Conservation (phyloP, 768 basidiomycete species). For the Leccinum boreale region DNA sequence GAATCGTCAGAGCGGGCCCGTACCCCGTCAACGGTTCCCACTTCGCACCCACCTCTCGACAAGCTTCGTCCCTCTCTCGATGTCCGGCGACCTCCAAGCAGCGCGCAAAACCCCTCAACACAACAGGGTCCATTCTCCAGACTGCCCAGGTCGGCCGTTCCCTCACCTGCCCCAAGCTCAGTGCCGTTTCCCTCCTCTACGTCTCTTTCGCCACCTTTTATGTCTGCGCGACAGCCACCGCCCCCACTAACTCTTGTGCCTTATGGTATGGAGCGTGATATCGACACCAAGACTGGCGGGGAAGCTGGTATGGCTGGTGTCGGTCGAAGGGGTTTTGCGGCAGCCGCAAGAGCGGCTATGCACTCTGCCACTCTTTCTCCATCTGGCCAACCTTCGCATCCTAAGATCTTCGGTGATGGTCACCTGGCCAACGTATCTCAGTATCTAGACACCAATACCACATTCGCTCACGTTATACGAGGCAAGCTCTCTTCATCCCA, state of each 20-base stretch:
- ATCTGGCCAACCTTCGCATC: background rate
- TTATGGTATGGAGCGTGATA: slow-evolving; percentile 29
- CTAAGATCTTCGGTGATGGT: slow-evolving; percentile 5
- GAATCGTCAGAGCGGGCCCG: slow-evolving; percentile 17
- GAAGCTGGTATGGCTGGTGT: slow-evolving; percentile 90
- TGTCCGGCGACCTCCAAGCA: slow-evolving; percentile 14
- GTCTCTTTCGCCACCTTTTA: background rate
- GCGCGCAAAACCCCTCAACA: slow-evolving; percentile 4
- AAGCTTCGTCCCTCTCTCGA: slow-evolving; percentile 13
- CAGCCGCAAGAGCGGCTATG: slow-evolving; percentile 66
- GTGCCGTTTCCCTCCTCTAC: slow-evolving; percentile 17
- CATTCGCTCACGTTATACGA: slow-evolving; percentile 29
- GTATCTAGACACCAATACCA: slow-evolving; percentile 45
- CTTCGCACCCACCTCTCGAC: slow-evolving; percentile 19
- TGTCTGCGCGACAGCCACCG: slow-evolving; percentile 17
- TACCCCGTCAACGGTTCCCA: slow-evolving; percentile 13
- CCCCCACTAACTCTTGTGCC: slow-evolving; percentile 14
- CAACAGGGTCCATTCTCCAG: slow-evolving; percentile 8
- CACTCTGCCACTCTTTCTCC: slow-evolving; percentile 28
- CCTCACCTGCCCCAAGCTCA: slow-evolving; percentile 5
- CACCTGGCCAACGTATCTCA: slow-evolving; percentile 38
- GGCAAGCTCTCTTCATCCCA: slow-evolving; percentile 21
- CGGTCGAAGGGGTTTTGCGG: slow-evolving; percentile 77
- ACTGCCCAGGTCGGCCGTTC: slow-evolving; percentile 8
- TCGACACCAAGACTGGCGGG: slow-evolving; percentile 73